phyloP scores from a whole-genome alignment of 495 filamentous ascomycete species.

The Cryomyces minteri region DNA sequence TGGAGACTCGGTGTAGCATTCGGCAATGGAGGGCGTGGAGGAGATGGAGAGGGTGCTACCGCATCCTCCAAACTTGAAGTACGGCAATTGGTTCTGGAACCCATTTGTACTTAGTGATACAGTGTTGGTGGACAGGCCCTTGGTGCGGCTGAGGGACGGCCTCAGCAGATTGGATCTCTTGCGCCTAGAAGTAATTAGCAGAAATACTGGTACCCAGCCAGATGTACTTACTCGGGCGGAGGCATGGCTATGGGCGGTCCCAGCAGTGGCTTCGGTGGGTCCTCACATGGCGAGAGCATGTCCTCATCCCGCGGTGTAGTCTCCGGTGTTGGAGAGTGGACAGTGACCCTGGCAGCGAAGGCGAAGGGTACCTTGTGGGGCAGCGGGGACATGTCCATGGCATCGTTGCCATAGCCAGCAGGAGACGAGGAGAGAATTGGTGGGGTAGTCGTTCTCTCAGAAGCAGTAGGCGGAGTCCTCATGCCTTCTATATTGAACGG shows the following conservation, averaged over 20 bases:
- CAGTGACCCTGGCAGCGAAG: slow-evolving; percentile 34
- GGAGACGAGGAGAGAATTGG: slow-evolving; percentile 73
- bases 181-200: slow-evolving; percentile 22
- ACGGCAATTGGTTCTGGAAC: slow-evolving; percentile 22
- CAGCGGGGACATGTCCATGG: slow-evolving; percentile 88
- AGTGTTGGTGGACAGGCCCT: slow-evolving; percentile 22
- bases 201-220: no score
- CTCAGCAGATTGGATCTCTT: slow-evolving; percentile 38
- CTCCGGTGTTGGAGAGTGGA: slow-evolving; percentile 47
- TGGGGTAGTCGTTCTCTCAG: slow-evolving; percentile 52
- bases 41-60: no score
- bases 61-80: no score
- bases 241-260: no score
- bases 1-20: slow-evolving; percentile 66
- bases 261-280: no score
- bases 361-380: slow-evolving; percentile 69
- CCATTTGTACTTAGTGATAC: not conserved
- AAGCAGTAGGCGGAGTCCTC: slow-evolving; percentile 4
- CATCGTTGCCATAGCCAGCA: slow-evolving; percentile 39
- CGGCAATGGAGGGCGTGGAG: slow-evolving; percentile 45
- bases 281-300: slow-evolving; percentile 3
- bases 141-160: slow-evolving; percentile 40
- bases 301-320: slow-evolving; percentile 18
- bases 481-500: not conserved
- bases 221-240: no score